Base-by-base conservation (phyloP, 345 rosid species). In the Eucalyptus urophylla region DNA sequence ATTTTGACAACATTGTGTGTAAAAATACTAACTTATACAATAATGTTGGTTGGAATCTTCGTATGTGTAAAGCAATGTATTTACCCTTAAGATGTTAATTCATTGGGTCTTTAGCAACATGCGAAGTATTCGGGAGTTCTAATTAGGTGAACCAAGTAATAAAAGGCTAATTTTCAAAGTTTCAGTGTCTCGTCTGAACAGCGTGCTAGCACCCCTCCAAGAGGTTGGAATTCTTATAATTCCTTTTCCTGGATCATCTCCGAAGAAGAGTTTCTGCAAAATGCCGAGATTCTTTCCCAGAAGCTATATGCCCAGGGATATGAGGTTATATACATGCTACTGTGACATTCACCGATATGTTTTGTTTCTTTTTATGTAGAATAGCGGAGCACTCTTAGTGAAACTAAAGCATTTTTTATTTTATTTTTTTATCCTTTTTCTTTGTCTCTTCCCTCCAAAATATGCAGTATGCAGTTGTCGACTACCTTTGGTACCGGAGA, bases 191-290 rank as follows among this genome's bases (percentile, higher is more conserved):
- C 16, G 37, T 87, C 90, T 47, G 49, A 85, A 14, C 29, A 65
- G 43, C 83, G 8, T 14, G 69, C 56, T 29, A 37, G 24, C 43
- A 89, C 60, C 67, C 99, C 99, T 27, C 99, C 99, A 14, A 94
- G 99, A 95, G 99, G 99, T 80, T 98, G 99, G 99, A 98, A 96
- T 87, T 95, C 99, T 3, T 97, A 98, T 49, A 98, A 98, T 91
- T 96, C 99, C 86, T 98, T 94, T 91, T 94, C 95, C 90, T 98
- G 99, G 99, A 94, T 90, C 15, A 87, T 97, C 90, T 95, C 97
- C 11, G 99, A 97, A 93, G 93, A 94, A 88, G 99, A 97, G 93
- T 97, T 98, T 92, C 89, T 98, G 91, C 90, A 92, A 33, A 96
- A 90, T 80, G 96, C 99, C 62, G 94, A 94, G 88, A 89, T 94